Evolutionary conservation across 2,329 filamentous ascomycete species (phyloP).

Genomic region (Diaporthe velutina): DNA sequence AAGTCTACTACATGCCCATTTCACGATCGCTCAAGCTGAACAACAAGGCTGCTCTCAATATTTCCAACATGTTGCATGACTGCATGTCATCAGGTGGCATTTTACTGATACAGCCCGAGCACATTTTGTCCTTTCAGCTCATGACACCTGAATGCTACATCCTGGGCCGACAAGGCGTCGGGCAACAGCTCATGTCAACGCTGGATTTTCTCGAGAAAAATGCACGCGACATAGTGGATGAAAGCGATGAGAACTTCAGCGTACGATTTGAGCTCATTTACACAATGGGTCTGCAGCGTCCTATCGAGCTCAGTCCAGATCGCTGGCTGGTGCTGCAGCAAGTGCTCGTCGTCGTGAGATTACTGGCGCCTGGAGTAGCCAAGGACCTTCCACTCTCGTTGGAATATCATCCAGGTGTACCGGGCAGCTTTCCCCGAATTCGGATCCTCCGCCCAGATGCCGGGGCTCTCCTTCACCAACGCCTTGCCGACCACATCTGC

Average conservation of each 20-base stretch:
- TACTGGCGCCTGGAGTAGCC: neutral
- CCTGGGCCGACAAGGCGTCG: neutral
- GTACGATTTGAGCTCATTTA: conserved; percentile 23
- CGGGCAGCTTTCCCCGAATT: conserved; percentile 17
- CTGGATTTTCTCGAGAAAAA: neutral
- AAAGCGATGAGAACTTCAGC: conserved; percentile 29
- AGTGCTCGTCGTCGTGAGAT: neutral
- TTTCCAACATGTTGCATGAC: conserved; percentile 56
- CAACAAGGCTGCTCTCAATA: conserved; percentile 45
- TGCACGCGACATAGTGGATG: conserved; percentile 21
- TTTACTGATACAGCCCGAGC: conserved; percentile 72
- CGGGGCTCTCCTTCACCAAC: neutral
- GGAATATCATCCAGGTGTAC: neutral
- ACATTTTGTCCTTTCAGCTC: conserved; percentile 70
- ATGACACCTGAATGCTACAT: conserved; percentile 4
- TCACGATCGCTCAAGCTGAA: conserved; percentile 61
- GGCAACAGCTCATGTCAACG: neutral
- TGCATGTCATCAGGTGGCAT: conserved; percentile 66
- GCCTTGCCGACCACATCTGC: neutral
- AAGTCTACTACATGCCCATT: conserved; percentile 70
- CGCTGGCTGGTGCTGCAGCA: conserved; percentile 2
- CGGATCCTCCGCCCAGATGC: conserved; percentile 10
- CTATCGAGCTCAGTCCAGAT: conserved; percentile 6
- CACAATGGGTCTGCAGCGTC: conserved; percentile 8
- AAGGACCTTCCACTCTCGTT: neutral